A percentile compares a stretch with the other conserved stretches of the same genome.
phyloP scores from a whole-genome alignment of 2,329 filamentous ascomycete species.

The Zymoseptoria crescenta region DNA sequence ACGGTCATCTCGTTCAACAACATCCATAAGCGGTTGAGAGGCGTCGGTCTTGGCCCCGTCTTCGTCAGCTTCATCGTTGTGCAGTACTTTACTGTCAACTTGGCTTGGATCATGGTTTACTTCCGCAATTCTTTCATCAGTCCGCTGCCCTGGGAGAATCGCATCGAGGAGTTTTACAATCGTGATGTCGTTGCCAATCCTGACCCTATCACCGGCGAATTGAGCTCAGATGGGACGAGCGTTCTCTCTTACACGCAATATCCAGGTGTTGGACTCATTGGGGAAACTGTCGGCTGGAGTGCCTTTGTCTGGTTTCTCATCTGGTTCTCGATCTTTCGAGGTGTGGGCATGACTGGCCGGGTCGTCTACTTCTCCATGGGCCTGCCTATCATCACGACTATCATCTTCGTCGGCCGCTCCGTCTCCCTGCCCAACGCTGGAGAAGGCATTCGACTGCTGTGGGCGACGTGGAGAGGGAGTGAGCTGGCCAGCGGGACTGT shows the following conservation, averaged over 20 bases:
- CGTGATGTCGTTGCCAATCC: constrained; percentile 43
- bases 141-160: constrained; percentile 47
- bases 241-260: constrained; percentile 43
- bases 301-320: constrained; percentile 53
- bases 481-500: constrained; percentile 45
- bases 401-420: constrained; percentile 49
- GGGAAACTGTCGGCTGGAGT: constrained; percentile 52
- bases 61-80: constrained; percentile 40
- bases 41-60: constrained; percentile 46
- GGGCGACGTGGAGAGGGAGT: constrained; percentile 42
- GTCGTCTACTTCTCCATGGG: constrained; percentile 58
- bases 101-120: constrained; percentile 54
- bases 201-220: constrained; percentile 34
- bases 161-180: constrained; percentile 47
- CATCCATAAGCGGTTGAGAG: constrained; percentile 46
- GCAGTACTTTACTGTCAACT: constrained; percentile 50
- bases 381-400: constrained; percentile 48
- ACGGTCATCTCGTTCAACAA: constrained; percentile 31
- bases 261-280: constrained; percentile 40
- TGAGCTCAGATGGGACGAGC: constrained; percentile 24
- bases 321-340: constrained; percentile 53
- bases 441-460: constrained; percentile 46
- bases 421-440: constrained; percentile 48
- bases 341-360: constrained; percentile 50
- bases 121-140: constrained; percentile 49